These are phyloP conservation scores for Tylopilus sp. DNA, from an alignment of 1,284 basidiomycete species.

Conservation along the genomic window DNA sequence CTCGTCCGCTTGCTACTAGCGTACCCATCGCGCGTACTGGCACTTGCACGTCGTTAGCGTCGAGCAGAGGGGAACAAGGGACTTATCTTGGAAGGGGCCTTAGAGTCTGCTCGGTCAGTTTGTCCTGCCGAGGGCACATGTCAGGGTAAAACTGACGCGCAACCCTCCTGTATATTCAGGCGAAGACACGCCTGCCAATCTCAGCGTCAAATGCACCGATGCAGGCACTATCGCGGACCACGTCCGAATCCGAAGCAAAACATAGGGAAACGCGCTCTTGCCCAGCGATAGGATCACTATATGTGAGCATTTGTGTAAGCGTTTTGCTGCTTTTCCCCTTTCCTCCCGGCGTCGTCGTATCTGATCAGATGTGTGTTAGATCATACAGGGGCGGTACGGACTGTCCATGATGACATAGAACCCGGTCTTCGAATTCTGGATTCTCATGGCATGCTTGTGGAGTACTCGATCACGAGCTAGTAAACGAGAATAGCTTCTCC, in stretches of 20 bases:
- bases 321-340: background rate
- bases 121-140: background rate
- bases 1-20: too few species aligned
- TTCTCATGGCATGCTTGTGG: too few species aligned
- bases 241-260: constrained; percentile 91
- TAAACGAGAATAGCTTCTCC: too few species aligned
- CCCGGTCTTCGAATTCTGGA: too few species aligned
- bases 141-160: background rate
- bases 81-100: too few species aligned
- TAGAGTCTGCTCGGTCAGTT: constrained; percentile 65
- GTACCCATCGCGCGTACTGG: too few species aligned
- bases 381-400: too few species aligned
- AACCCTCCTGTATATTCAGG: constrained; percentile 40
- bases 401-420: too few species aligned
- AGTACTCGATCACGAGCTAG: background rate
- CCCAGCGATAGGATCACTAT: constrained; percentile 92
- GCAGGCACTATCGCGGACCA: constrained; percentile 82
- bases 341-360: background rate
- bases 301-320: too few species aligned
- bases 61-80: too few species aligned
- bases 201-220: constrained; percentile 90
- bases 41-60: too few species aligned
- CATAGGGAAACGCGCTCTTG: constrained; percentile 92
- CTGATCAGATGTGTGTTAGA: too few species aligned
- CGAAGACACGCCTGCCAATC: constrained; percentile 95